These are phyloP conservation scores for Xylaria palmicola DNA, from an alignment of 495 filamentous ascomycete species.

Conservation along the genomic window DNA sequence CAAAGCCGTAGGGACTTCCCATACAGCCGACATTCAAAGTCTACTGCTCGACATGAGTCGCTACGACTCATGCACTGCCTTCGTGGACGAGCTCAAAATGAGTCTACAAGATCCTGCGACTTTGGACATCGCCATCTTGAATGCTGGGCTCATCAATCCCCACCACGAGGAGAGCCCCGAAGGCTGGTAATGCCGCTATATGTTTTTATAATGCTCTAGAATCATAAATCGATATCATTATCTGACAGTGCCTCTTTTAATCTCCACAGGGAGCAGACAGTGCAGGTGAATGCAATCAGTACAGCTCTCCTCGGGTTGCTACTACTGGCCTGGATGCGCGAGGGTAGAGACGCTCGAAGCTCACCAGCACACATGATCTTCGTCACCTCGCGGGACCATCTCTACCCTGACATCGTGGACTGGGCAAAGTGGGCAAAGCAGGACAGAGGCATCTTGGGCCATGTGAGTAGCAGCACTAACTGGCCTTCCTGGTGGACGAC, in stretches of 20 bases:
- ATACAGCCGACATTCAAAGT: not conserved
- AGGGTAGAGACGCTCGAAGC: not conserved
- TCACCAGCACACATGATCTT: not conserved
- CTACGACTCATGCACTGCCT: not conserved
- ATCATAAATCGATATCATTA: no score
- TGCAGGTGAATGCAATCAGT: conserved; percentile 26
- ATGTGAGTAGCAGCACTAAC: not conserved
- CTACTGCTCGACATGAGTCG: not conserved
- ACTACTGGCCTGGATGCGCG: conserved; percentile 10
- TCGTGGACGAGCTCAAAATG: not conserved
- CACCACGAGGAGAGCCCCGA: not conserved
- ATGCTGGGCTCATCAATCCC: not conserved
- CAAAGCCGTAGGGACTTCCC: not conserved
- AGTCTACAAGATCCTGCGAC: not conserved
- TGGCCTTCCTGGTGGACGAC: not conserved
- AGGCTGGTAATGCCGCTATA: not conserved
- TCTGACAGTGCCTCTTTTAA: no score
- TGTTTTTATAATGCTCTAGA: not conserved
- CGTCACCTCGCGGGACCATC: not conserved
- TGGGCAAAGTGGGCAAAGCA: not conserved
- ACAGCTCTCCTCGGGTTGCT: conserved; percentile 23
- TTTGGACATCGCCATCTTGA: not conserved
- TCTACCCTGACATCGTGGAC: not conserved
- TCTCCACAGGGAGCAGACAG: conserved; percentile 23
- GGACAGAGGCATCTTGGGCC: not conserved